Conservation (phyloP, 2,329 filamentous ascomycete genomes). For the Pochonia chlamydosporia region DNA sequence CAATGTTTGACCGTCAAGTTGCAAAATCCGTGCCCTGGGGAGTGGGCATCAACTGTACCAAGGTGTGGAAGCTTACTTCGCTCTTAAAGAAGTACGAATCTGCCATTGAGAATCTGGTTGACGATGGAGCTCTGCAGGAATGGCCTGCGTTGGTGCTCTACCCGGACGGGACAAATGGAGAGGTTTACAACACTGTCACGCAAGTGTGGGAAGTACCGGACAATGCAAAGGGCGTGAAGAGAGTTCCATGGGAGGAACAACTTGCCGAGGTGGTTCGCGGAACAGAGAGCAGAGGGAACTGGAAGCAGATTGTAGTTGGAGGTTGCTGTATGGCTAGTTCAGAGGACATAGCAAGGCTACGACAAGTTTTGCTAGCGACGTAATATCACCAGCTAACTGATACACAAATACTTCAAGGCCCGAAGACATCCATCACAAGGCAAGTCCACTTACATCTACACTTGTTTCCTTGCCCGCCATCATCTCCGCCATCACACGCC, state of each 20-base stretch:
- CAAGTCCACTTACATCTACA: constrained; percentile 48
- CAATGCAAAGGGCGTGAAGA: constrained; percentile 12
- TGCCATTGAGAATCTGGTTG: constrained; percentile 33
- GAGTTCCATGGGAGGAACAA: constrained; percentile 39
- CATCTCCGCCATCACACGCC: constrained; percentile 65
- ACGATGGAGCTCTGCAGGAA: constrained; percentile 22
- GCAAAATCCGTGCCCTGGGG: constrained; percentile 44
- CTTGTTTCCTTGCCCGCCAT: constrained; percentile 52
- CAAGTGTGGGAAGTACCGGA: constrained; percentile 50
- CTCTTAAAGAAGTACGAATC: constrained; percentile 51
- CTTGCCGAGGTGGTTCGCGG: constrained; percentile 34
- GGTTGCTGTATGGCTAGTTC: constrained; percentile 47
- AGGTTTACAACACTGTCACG: constrained; percentile 59
- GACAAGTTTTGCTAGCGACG: constrained; percentile 7
- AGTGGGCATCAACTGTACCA: constrained; percentile 65
- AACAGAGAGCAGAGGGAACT: constrained; percentile 30
- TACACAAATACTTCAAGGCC: no score
- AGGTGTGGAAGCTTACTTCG: constrained; percentile 53
- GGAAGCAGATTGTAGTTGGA: constrained; percentile 43
- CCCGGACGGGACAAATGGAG: constrained; percentile 63
- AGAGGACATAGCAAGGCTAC: constrained; percentile 27
- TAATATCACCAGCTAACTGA: no score
- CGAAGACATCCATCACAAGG: no score
- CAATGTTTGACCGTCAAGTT: constrained; percentile 29
- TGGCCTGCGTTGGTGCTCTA: constrained; percentile 58